Percentiles rank a stretch among this genome's conserved stretches.
These are phyloP conservation scores for Ophiocordyceps polyrhachis-furcata DNA, from an alignment of 2,329 filamentous ascomycete genomes.

Conservation along the genomic window DNA sequence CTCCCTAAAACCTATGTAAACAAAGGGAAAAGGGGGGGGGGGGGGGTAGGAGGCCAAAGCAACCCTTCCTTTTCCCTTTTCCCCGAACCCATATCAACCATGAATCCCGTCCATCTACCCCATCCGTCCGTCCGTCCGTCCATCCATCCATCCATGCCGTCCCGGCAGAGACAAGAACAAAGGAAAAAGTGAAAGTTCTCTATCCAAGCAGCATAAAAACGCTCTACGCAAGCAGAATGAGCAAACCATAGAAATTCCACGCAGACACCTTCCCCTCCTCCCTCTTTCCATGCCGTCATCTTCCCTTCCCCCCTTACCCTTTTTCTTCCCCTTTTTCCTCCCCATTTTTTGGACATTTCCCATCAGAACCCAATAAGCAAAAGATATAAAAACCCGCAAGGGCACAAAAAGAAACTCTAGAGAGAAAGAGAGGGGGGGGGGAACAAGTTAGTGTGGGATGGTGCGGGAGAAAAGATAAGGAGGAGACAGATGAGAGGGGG, in stretches of 20 bases:
- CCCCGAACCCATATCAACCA: neutral
- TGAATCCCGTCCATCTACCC: neutral
- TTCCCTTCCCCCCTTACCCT: too few species aligned
- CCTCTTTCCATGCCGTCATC: too few species aligned
- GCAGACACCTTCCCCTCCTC: too few species aligned
- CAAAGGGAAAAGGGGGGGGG: too few species aligned
- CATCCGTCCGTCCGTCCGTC: neutral
- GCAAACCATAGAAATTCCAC: too few species aligned
- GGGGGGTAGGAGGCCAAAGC: neutral
- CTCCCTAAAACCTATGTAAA: too few species aligned
- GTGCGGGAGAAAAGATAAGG: too few species aligned
- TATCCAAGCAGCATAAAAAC: too few species aligned
- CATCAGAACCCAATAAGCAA: neutral
- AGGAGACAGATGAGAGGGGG: too few species aligned
- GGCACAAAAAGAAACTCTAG: neutral
- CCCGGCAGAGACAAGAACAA: neutral
- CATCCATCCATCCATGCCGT: neutral
- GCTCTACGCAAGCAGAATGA: too few species aligned
- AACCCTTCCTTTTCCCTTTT: neutral
- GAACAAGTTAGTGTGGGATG: neutral
- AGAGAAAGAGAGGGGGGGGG: neutral
- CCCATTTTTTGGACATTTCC: too few species aligned
- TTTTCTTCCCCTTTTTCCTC: too few species aligned
- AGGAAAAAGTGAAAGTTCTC: neutral
- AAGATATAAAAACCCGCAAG: neutral